A percentile compares a stretch with the other conserved stretches of the same genome.
Evolutionary conservation across 352 stramenopile species (phyloP).

Genomic region (Pythium utonaiense): DNA sequence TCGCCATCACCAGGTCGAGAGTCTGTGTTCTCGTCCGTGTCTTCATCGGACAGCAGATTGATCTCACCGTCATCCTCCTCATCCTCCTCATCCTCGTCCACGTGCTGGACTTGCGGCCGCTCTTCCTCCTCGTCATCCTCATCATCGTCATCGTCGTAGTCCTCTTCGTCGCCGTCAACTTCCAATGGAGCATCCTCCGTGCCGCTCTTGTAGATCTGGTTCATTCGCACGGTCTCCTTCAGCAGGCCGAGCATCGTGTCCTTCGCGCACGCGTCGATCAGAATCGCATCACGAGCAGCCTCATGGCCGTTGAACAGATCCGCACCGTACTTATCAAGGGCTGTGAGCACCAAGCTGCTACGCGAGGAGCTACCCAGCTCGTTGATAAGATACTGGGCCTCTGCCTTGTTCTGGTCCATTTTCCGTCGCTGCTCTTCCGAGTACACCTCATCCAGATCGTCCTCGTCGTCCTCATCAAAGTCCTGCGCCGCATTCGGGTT

Average conservation of each 20-base stretch:
- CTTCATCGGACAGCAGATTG: constrained; percentile 50
- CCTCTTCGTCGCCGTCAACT: constrained; percentile 51
- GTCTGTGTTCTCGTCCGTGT: constrained; percentile 32
- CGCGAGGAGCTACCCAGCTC: constrained; percentile 53
- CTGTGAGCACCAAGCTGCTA: constrained; percentile 53
- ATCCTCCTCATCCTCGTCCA: constrained; percentile 16
- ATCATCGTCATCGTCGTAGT: constrained; percentile 34
- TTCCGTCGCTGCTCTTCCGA: constrained; percentile 18
- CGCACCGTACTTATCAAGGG: constrained; percentile 65
- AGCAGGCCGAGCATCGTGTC: constrained; percentile 53
- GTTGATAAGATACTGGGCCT: constrained; percentile 42
- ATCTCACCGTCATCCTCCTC: constrained; percentile 34
- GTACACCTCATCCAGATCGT: constrained; percentile 20
- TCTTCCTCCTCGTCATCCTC: constrained; percentile 28
- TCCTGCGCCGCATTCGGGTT: neutral
- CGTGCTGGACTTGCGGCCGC: constrained; percentile 15
- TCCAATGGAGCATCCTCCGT: constrained; percentile 52
- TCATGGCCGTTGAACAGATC: constrained; percentile 66
- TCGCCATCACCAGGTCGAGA: constrained; percentile 13
- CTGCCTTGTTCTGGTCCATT: constrained; percentile 45
- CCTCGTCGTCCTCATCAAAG: constrained; percentile 25
- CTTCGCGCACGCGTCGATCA: constrained; percentile 58
- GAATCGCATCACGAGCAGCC: constrained; percentile 47
- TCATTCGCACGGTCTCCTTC: constrained; percentile 49
- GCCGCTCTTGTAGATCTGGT: constrained; percentile 42